Conservation (phyloP, 2,329 filamentous ascomycete genomes). For the Escovopsis sp. region DNA sequence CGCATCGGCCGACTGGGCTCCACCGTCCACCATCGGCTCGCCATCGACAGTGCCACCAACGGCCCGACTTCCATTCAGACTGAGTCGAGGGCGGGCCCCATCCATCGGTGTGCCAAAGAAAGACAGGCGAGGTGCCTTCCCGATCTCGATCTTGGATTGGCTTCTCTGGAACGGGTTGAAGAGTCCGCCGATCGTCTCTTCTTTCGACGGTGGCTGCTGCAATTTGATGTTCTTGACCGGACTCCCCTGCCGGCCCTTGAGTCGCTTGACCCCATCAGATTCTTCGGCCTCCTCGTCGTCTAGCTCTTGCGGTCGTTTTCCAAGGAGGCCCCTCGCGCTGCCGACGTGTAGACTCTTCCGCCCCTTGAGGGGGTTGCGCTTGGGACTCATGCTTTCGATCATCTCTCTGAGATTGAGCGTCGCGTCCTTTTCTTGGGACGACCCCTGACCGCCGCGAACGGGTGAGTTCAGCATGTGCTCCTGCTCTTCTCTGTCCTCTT, state of each 20-base stretch:
- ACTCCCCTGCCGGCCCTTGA: slow-evolving; percentile 57
- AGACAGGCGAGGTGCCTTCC: slow-evolving; percentile 25
- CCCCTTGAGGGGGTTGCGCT: slow-evolving; percentile 49
- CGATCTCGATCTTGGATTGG: slow-evolving; percentile 24
- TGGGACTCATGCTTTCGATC: slow-evolving; percentile 64
- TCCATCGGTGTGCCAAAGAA: slow-evolving; percentile 37
- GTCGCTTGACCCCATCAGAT: slow-evolving; percentile 47
- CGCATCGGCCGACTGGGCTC: slow-evolving; percentile 26
- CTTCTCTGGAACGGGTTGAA: slow-evolving; percentile 34
- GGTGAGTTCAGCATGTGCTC: slow-evolving; percentile 43
- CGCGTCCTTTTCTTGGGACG: slow-evolving; percentile 39
- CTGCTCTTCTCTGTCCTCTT: slow-evolving; percentile 42
- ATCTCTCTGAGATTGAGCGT: slow-evolving; percentile 58
- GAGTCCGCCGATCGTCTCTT: slow-evolving; percentile 47
- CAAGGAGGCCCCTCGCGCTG: slow-evolving; percentile 56
- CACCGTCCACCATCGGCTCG: slow-evolving; percentile 27
- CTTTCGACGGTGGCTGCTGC: slow-evolving; percentile 51
- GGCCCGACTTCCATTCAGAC: no score
- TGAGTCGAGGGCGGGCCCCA: slow-evolving; percentile 31
- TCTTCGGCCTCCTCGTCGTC: slow-evolving; percentile 48
- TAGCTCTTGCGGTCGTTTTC: slow-evolving; percentile 58
- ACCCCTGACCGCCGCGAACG: slow-evolving; percentile 30
- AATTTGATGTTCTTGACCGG: slow-evolving; percentile 63
- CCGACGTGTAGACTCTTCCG: slow-evolving; percentile 67
- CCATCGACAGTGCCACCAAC: slow-evolving; percentile 18